Evolutionary conservation across 2,329 filamentous ascomycete genomes (phyloP), one percentile per base, ranked within the genome.

Genomic region (Fusarium penzigii): DNA sequence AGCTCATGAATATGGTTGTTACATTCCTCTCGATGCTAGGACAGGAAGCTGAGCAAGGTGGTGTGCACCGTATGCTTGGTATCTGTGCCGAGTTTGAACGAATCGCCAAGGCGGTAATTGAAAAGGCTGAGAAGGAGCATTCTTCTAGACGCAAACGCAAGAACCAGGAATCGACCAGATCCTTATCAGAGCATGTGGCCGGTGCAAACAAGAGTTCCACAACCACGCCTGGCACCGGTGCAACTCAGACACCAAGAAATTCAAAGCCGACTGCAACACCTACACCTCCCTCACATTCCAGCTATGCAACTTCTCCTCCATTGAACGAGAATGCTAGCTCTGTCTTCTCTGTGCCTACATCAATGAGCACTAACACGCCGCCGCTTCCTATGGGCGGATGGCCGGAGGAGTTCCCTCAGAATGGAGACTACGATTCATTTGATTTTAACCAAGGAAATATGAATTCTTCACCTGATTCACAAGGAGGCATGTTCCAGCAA

Each of bases 11-110:
- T 61, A 80, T 93, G 8, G 94, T 99, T 1, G 92, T 97, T 49
- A 92, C 86, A 41, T 99, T 97, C 71, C 75, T 99, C 34, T 91
- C 89, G 4, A 92, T 90, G 72, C 80, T 99, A 12, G 89, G 89
- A n/a, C 84, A 88, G 36, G 93, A 97, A 64, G 90, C 92, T 58
- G 89, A 92, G 51, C 94, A 92, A 52, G 90, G 92, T 40, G 92
- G 90, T 64, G 90, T 97, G 6, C 90, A 91, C 68, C 89, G 94
- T 45, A 97, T 97, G 91, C 82, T 97, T 16, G 88, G 87, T 20
- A 88, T 97, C 1, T 97, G 93, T 70, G 85, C 90, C n/a, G 94
- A 99, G 66, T 99, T 99, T 63, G 92, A 96, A 70, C 86, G 94
- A 52, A 97, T 99, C 58, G 92, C 92, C 36, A 90, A 88, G 66